phyloP scores from a whole-genome alignment of 768 basidiomycete species.

The Cystobasidium tubakii region DNA sequence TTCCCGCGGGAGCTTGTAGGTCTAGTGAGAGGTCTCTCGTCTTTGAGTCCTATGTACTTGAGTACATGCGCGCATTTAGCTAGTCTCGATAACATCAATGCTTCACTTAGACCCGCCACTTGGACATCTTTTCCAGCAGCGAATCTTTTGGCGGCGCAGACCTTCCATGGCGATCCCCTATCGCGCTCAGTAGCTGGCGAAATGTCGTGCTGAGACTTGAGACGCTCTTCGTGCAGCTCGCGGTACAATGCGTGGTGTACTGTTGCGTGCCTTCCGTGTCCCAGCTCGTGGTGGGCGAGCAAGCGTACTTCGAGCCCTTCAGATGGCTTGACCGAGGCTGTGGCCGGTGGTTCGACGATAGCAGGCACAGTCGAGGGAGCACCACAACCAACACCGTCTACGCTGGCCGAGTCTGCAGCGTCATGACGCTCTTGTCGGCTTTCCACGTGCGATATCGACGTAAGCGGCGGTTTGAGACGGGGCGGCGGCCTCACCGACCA shows the following conservation, averaged over 20 bases:
- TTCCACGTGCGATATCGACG: neutral
- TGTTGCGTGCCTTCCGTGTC: neutral
- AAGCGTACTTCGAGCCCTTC: neutral
- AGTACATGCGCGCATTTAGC: conserved; percentile 7
- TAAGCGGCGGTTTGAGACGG: neutral
- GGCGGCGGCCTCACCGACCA: conserved; percentile 12
- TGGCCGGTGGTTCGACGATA: neutral
- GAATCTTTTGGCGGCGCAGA: conserved; percentile 52
- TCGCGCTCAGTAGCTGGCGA: neutral
- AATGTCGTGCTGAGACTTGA: neutral
- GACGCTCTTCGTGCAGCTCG: neutral
- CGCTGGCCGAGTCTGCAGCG: neutral
- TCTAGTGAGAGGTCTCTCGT: conserved; percentile 18
- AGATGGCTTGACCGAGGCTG: neutral
- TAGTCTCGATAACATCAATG: conserved; percentile 48
- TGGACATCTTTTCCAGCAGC: conserved; percentile 50
- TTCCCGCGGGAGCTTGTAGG: neutral
- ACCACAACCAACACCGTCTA: neutral
- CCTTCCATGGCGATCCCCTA: conserved; percentile 44
- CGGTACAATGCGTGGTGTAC: neutral
- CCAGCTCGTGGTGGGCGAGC: neutral
- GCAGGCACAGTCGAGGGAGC: neutral
- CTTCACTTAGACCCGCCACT: conserved; percentile 50
- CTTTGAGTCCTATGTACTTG: conserved; percentile 16
- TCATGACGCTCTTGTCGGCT: neutral